A percentile compares a stretch with the other conserved stretches of the same genome.
Evolutionary conservation across 805 yeast genomes (phyloP).

Genomic region (Candida silvatica): DNA sequence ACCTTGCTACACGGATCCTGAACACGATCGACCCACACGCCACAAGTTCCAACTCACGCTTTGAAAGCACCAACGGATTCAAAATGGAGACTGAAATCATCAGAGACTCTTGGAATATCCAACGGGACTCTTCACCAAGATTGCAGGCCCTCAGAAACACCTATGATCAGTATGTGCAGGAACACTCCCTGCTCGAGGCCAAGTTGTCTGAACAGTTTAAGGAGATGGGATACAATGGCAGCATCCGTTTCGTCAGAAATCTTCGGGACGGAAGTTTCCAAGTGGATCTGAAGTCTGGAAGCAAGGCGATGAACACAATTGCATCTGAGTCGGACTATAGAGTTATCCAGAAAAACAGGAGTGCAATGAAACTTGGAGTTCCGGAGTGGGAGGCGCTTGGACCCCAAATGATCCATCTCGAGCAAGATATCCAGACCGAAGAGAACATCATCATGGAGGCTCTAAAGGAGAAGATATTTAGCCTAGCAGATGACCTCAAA

Average conservation of each 20-base stretch:
- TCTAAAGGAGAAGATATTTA: conserved; percentile 39
- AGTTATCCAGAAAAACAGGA: conserved; percentile 18
- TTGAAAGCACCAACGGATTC: conserved; percentile 9
- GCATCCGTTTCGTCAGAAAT: conserved; percentile 17
- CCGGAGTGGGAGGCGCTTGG: conserved; percentile 50
- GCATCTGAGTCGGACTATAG: conserved; percentile 8
- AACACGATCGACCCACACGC: conserved; percentile 16
- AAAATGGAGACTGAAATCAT: conserved; percentile 18
- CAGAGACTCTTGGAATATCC: conserved; percentile 19
- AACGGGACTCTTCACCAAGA: conserved; percentile 12
- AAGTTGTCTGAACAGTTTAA: conserved; percentile 7
- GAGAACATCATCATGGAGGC: conserved; percentile 46
- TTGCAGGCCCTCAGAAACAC: conserved; percentile 11
- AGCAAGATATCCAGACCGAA: conserved; percentile 39
- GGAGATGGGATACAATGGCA: conserved; percentile 18
- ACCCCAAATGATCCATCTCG: conserved; percentile 31
- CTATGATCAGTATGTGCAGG: conserved; percentile 12
- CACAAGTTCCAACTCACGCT: not conserved
- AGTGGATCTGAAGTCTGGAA: conserved; percentile 18
- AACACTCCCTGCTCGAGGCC: conserved; percentile 5
- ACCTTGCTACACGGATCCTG: conserved; percentile 22
- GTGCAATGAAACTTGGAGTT: conserved; percentile 27
- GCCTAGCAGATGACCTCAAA: conserved; percentile 38
- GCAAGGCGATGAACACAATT: conserved; percentile 14
- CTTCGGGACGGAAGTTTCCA: conserved; percentile 18